Percentiles rank a stretch among this genome's conserved stretches.
Evolutionary conservation across 1,284 basidiomycete species (phyloP).

Genomic region (Tilletiaria anomala): DNA sequence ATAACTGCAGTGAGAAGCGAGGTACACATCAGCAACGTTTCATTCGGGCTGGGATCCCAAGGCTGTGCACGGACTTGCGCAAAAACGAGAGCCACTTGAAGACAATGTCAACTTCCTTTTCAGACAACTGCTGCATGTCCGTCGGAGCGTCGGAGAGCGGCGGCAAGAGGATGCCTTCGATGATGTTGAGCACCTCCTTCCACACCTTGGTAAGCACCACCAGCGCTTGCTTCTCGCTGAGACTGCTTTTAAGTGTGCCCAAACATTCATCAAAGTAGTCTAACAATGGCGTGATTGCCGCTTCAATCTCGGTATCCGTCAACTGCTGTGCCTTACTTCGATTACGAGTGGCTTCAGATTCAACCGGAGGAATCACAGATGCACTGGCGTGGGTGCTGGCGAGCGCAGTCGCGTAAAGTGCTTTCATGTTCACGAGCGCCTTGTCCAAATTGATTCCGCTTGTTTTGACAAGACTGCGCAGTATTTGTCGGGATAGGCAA

Average conservation of each 20-base stretch:
- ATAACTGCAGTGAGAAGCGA: conserved; percentile 80
- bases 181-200: conserved; percentile 82
- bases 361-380: conserved; percentile 29
- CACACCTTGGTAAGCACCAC: conserved; percentile 85
- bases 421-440: conserved; percentile 35
- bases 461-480: conserved; percentile 42
- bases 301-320: conserved; percentile 86
- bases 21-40: conserved; percentile 45
- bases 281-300: conserved; percentile 77
- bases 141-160: conserved; percentile 76
- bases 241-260: conserved; percentile 73
- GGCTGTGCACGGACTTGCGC: no score
- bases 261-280: conserved; percentile 94
- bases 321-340: conserved; percentile 50
- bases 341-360: conserved; percentile 11
- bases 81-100: conserved; percentile 81
- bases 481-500: conserved; percentile 61
- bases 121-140: conserved; percentile 74
- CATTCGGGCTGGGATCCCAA: background rate
- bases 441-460: conserved; percentile 34
- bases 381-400: conserved; percentile 18
- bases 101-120: conserved; percentile 93
- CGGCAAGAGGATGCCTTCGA: conserved; percentile 81
- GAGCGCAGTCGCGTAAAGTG: conserved; percentile 30
- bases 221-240: conserved; percentile 56